phyloP scores from a whole-genome alignment of 352 stramenopile genomes.

The Globisporangium solare region DNA sequence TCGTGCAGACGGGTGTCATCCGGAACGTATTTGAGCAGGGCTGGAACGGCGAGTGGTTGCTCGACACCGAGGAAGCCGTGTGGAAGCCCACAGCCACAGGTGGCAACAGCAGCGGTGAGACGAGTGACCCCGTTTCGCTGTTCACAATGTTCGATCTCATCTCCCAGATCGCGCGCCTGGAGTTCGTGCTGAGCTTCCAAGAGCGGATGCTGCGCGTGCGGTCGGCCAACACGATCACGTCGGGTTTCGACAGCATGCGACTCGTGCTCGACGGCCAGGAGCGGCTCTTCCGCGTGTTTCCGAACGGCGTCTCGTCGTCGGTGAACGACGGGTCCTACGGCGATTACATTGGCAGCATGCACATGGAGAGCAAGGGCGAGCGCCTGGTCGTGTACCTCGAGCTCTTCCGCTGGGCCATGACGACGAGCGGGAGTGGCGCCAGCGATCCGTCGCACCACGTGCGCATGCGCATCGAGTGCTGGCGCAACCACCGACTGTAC shows the following conservation, averaged over 20 bases:
- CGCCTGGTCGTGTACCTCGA: slow-evolving; percentile 47
- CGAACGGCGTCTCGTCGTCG: slow-evolving; percentile 42
- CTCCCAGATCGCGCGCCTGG: slow-evolving; percentile 36
- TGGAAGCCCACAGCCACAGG: slow-evolving; percentile 21
- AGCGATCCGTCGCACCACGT: slow-evolving; percentile 31
- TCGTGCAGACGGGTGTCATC: slow-evolving; percentile 7
- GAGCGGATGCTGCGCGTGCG: slow-evolving; percentile 31
- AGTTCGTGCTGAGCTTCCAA: slow-evolving; percentile 37
- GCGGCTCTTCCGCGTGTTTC: slow-evolving; percentile 51
- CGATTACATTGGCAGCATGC: slow-evolving; percentile 61
- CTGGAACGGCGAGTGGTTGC: slow-evolving; percentile 51
- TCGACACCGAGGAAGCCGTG: slow-evolving; percentile 38
- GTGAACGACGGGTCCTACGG: slow-evolving; percentile 23
- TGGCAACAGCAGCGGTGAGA: slow-evolving; percentile 10
- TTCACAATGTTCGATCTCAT: slow-evolving; percentile 41
- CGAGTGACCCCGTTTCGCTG: slow-evolving; percentile 33
- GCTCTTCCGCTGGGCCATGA: slow-evolving; percentile 38
- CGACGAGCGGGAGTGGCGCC: slow-evolving; percentile 1
- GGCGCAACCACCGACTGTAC: slow-evolving; percentile 30
- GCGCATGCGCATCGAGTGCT: slow-evolving; percentile 39
- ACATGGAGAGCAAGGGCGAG: slow-evolving; percentile 29
- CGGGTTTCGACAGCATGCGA: slow-evolving; percentile 28
- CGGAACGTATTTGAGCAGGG: slow-evolving; percentile 30
- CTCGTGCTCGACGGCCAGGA: slow-evolving; percentile 58
- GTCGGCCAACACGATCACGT: slow-evolving; percentile 25